Evolutionary conservation across 2,329 filamentous ascomycete species (phyloP).

Genomic region (Fusarium coicis): DNA sequence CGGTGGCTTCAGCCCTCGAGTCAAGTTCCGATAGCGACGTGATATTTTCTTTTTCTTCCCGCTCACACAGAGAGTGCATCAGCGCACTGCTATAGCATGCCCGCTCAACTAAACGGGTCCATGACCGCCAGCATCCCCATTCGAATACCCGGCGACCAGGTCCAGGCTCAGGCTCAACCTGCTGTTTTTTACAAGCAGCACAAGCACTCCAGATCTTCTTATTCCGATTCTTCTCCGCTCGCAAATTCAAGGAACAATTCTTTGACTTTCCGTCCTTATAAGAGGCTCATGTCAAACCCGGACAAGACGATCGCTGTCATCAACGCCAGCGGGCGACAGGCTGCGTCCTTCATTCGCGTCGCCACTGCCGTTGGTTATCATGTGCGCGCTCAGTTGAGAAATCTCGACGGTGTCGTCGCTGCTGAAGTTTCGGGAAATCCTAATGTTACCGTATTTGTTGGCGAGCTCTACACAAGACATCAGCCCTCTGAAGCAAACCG

Average conservation of each 20-base stretch:
- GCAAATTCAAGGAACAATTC: conserved; percentile 67
- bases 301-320: conserved; percentile 91
- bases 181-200: conserved; percentile 57
- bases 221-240: conserved; percentile 68
- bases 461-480: conserved; percentile 70
- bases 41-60: conserved; percentile 31
- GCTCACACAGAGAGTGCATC: conserved; percentile 36
- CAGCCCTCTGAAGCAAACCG: conserved; percentile 61
- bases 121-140: conserved; percentile 53
- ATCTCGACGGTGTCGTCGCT: conserved; percentile 86
- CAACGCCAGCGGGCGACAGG: conserved; percentile 95
- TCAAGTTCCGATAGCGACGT: conserved; percentile 29
- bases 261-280: conserved; percentile 68
- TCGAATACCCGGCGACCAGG: conserved; percentile 51
- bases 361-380: conserved; percentile 93
- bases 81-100: conserved; percentile 48
- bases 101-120: conserved; percentile 53
- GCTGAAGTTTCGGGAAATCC: conserved; percentile 84
- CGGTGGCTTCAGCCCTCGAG: conserved; percentile 31
- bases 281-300: conserved; percentile 67
- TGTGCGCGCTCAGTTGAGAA: conserved; percentile 91
- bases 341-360: conserved; percentile 93
- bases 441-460: conserved; percentile 75
- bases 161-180: conserved; percentile 21
- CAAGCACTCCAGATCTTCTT: conserved; percentile 71